Evolutionary conservation across 148 eudicot species (phyloP).

Genomic region (Pouteria glomerata): DNA sequence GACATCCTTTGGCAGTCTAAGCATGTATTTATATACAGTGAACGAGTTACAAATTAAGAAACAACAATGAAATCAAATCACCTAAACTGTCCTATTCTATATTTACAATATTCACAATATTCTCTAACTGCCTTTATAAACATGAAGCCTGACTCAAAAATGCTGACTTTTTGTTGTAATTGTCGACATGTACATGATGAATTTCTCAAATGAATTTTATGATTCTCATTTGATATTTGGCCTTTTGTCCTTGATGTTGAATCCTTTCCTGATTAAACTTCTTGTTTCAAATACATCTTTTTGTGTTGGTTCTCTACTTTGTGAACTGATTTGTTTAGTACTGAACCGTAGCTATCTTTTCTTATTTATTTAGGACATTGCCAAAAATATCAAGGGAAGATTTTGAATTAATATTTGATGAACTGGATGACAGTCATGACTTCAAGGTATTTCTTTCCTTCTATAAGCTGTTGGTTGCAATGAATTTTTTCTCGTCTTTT

Average conservation of each 20-base stretch:
- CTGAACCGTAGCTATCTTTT: not conserved
- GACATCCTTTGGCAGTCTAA: too few relatives aligned
- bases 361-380: slow-evolving; percentile 48
- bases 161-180: not conserved
- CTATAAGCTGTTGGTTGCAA: not conserved
- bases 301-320: not conserved
- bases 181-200: not conserved
- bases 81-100: too few relatives aligned
- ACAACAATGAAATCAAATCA: too few relatives aligned
- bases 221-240: not conserved
- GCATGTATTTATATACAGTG: too few relatives aligned
- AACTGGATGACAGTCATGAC: slow-evolving; percentile 82
- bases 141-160: not conserved
- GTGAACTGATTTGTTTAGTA: slow-evolving; percentile 3
- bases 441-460: slow-evolving; percentile 46
- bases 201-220: not conserved
- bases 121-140: not conserved
- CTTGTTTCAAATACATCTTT: not conserved
- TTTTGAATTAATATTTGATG: slow-evolving; percentile 76
- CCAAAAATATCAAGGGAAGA: slow-evolving; percentile 85
- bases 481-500: not conserved
- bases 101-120: too few relatives aligned
- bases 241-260: not conserved
- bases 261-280: not conserved
- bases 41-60: too few relatives aligned